These are phyloP conservation scores for Penicillium flavigenum DNA, from an alignment of 495 filamentous ascomycete genomes.

Conservation along the genomic window DNA sequence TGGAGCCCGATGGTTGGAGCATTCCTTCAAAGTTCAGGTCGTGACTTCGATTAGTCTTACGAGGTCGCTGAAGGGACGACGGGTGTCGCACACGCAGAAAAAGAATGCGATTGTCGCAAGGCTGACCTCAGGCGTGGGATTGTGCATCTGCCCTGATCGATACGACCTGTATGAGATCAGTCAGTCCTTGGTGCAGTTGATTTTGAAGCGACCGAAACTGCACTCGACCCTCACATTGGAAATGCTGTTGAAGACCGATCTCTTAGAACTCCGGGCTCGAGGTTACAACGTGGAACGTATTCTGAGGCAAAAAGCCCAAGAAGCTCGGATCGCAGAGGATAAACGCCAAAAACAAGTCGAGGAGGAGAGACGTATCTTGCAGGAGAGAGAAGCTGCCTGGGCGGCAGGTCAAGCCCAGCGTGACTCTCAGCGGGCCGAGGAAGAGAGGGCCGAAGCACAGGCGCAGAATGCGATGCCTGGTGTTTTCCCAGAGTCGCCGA, in stretches of 20 bases:
- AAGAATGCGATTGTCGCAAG: slow-evolving; percentile 65
- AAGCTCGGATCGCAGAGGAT: slow-evolving; percentile 81
- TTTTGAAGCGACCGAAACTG: slow-evolving; percentile 80
- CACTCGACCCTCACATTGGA: slow-evolving; percentile 84
- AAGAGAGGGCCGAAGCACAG: slow-evolving; percentile 30
- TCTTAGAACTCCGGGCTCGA: slow-evolving; percentile 72
- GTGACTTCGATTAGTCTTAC: slow-evolving; percentile 74
- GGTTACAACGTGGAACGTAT: slow-evolving; percentile 96
- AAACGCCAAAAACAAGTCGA: slow-evolving; percentile 74
- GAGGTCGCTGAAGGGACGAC: slow-evolving; percentile 66
- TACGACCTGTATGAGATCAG: slow-evolving; percentile 88
- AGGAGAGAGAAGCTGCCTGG: slow-evolving; percentile 62
- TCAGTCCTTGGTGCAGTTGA: slow-evolving; percentile 71
- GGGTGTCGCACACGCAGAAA: slow-evolving; percentile 64
- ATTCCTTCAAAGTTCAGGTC: slow-evolving; percentile 72
- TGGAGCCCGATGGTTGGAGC: slow-evolving; percentile 85
- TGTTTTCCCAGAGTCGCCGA: slow-evolving; percentile 62
- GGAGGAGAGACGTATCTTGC: slow-evolving; percentile 63
- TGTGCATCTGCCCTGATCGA: slow-evolving; percentile 60
- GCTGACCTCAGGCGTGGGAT: slow-evolving; percentile 40
- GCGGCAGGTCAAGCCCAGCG: slow-evolving; percentile 33
- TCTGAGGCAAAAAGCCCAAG: slow-evolving; percentile 75
- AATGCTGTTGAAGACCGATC: slow-evolving; percentile 77
- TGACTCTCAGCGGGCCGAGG: slow-evolving; percentile 24
- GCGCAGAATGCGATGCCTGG: slow-evolving; percentile 60